Evolutionary conservation across 371 early-diverging fungal genomes (phyloP).

Genomic region (Funneliformis caledonium): DNA sequence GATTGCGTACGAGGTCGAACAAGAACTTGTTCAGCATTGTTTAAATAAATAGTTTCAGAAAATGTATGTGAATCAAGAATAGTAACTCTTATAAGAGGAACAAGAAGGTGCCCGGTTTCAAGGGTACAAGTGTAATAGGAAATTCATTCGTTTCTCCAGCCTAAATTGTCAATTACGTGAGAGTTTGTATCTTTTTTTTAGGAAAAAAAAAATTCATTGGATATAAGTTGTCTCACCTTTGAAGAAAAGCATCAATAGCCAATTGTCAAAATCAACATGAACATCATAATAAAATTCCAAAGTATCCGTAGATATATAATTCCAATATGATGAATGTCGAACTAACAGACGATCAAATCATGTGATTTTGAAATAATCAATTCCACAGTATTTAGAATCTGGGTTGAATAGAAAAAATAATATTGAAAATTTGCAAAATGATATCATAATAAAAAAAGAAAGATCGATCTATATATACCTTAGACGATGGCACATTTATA

Average conservation of each 20-base stretch:
- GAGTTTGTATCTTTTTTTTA: not conserved
- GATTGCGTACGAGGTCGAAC: conserved; percentile 67
- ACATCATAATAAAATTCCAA: conserved; percentile 67
- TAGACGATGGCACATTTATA: conserved; percentile 55
- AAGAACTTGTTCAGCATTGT: conserved; percentile 67
- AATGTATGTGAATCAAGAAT: conserved; percentile 56
- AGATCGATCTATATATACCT: conserved; percentile 42
- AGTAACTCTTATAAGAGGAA: conserved; percentile 62
- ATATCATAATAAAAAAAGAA: not conserved
- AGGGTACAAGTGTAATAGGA: conserved; percentile 62
- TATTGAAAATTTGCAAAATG: not conserved
- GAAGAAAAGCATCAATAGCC: conserved; percentile 66
- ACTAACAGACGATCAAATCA: conserved; percentile 59
- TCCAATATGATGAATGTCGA: conserved; percentile 68
- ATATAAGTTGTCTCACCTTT: too few relatives aligned
- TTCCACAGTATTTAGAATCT: conserved; percentile 65
- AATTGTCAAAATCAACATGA: conserved; percentile 69
- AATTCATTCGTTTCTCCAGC: conserved; percentile 61
- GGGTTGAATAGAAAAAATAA: conserved; percentile 34
- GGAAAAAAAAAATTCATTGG: too few relatives aligned
- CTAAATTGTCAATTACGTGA: conserved; percentile 42
- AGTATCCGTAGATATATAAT: conserved; percentile 45
- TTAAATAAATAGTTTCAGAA: conserved; percentile 63
- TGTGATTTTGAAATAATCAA: conserved; percentile 52
- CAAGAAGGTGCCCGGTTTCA: conserved; percentile 67